Evolutionary conservation across 1,284 basidiomycete genomes (phyloP).

Genomic region (Peniophora sp.): DNA sequence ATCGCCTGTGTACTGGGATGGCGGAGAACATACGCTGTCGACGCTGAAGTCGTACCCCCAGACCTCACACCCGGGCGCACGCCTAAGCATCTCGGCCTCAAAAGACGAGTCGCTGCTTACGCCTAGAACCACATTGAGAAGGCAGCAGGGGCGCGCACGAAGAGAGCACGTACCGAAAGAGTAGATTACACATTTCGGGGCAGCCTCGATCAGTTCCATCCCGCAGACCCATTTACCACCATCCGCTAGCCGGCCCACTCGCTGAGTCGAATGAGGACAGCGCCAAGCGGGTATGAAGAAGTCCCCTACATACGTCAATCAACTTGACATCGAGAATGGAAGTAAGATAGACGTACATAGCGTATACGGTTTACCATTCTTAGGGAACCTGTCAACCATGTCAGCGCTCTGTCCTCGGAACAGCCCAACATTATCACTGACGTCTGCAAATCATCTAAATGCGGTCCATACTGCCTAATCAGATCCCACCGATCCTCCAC

Average conservation of each 20-base stretch:
- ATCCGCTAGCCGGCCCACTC: conserved; percentile 40
- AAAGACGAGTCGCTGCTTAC: conserved; percentile 47
- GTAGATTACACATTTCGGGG: conserved; percentile 38
- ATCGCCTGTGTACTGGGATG: neutral
- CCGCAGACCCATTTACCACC: conserved; percentile 50
- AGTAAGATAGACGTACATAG: conserved; percentile 18
- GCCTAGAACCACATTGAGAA: conserved; percentile 22
- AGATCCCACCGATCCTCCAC: conserved; percentile 1
- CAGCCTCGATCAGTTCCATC: conserved; percentile 31
- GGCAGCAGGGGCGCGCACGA: neutral
- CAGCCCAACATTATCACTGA: neutral
- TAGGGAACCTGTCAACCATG: conserved; percentile 3
- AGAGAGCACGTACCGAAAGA: conserved; percentile 30
- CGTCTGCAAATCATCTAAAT: conserved; percentile 6
- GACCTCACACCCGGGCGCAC: conserved; percentile 32
- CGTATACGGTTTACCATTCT: conserved; percentile 23
- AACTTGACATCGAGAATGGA: neutral
- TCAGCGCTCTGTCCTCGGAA: neutral
- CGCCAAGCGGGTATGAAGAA: conserved; percentile 40
- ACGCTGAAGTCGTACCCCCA: conserved; percentile 51
- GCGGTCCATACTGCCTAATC: conserved; percentile 13
- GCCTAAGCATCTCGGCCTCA: conserved; percentile 36
- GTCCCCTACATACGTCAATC: conserved; percentile 24
- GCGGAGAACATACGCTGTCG: neutral
- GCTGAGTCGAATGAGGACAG: conserved; percentile 37